Percentiles rank a stretch among this genome's conserved stretches.
Conservation (phyloP, 2,329 filamentous ascomycete genomes). For the Phaeosphaeria sp. region DNA sequence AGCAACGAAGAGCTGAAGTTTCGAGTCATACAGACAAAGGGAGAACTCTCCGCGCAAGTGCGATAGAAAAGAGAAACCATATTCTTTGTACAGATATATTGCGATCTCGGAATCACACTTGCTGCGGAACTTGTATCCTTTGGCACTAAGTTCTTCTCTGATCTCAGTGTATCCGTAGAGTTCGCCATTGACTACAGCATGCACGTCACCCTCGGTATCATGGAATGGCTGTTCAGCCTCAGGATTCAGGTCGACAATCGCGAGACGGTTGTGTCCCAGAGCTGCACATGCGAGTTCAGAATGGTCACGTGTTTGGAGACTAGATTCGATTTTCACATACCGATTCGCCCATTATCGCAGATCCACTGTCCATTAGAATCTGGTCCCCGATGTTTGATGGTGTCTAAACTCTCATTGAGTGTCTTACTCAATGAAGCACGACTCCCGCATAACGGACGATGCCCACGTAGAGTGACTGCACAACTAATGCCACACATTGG, state of each 20-base stretch:
- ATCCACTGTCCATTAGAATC: slow-evolving; percentile 57
- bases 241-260: slow-evolving; percentile 32
- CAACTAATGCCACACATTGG: slow-evolving; percentile 25
- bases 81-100: slow-evolving; percentile 55
- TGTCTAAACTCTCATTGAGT: slow-evolving; percentile 20
- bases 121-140: slow-evolving; percentile 54
- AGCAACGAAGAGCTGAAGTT: slow-evolving; percentile 50
- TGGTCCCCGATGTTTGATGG: slow-evolving; percentile 54
- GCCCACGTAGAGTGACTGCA: slow-evolving; percentile 18
- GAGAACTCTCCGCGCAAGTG: slow-evolving; percentile 63
- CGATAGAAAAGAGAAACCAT: slow-evolving; percentile 54
- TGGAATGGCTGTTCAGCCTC: slow-evolving; percentile 36
- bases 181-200: slow-evolving; percentile 67
- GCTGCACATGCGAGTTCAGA: slow-evolving; percentile 9
- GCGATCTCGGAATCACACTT: slow-evolving; percentile 61
- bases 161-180: slow-evolving; percentile 62
- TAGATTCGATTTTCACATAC: slow-evolving; percentile 30
- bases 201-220: slow-evolving; percentile 40
- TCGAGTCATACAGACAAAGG: slow-evolving; percentile 59
- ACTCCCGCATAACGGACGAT: slow-evolving; percentile 10
- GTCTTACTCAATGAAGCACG: slow-evolving; percentile 11
- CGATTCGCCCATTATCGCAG: slow-evolving; percentile 51
- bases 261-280: slow-evolving; percentile 33
- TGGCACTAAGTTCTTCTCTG: slow-evolving; percentile 43
- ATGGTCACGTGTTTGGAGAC: slow-evolving; percentile 12